Percentiles rank a stretch among this genome's conserved stretches.
Conservation (phyloP, 2,329 filamentous ascomycete genomes). For the Penicillium sp. region DNA sequence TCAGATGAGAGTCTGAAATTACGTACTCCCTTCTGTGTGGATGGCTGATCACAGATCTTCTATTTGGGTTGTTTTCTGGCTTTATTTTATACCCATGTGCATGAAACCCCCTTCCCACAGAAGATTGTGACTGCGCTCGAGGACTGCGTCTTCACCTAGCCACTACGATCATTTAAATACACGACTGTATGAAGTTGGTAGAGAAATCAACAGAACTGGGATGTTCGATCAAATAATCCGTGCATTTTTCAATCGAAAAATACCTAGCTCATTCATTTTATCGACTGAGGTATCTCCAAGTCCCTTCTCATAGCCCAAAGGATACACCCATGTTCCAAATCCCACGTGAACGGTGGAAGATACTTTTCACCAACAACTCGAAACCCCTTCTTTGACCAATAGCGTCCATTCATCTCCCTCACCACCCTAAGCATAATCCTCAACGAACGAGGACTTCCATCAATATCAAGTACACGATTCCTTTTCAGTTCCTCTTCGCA, state of each 20-base stretch:
- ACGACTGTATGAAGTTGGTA: slow-evolving; percentile 9
- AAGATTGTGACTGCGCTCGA: neutral
- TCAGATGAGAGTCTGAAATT: neutral
- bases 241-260: too few relatives aligned
- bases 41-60: neutral
- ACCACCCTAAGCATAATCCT: too few relatives aligned
- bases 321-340: too few relatives aligned
- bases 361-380: too few relatives aligned
- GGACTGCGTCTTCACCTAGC: neutral
- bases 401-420: too few relatives aligned
- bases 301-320: too few relatives aligned
- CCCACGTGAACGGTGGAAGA: too few relatives aligned
- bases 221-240: neutral
- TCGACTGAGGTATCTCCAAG: neutral
- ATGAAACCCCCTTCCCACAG: slow-evolving; percentile 4
- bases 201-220: neutral
- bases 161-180: neutral
- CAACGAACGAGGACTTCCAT: too few relatives aligned
- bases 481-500: too few relatives aligned
- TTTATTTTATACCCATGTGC: slow-evolving; percentile 11
- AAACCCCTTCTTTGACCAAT: too few relatives aligned
- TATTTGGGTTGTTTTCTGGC: neutral
- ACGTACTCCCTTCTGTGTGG: neutral
- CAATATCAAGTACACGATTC: too few relatives aligned
- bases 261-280: too few relatives aligned